phyloP scores from a whole-genome alignment of 2,329 filamentous ascomycete genomes.

The Colletotrichum endophyticum region DNA sequence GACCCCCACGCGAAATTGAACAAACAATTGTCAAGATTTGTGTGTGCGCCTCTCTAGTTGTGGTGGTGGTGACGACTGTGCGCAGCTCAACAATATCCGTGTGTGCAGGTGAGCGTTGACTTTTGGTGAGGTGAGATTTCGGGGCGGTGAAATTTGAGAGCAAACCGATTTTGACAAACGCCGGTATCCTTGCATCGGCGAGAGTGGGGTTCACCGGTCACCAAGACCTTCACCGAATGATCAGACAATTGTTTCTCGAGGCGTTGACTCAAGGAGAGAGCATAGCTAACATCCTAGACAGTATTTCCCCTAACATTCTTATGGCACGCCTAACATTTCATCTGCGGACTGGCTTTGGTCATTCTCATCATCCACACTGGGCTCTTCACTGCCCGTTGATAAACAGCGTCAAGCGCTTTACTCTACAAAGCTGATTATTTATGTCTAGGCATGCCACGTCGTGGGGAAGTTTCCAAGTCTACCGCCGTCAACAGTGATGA shows the following conservation, averaged over 20 bases:
- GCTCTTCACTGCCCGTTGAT: background rate
- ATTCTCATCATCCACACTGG: background rate
- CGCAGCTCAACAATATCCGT: constrained; percentile 8
- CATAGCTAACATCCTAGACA: background rate
- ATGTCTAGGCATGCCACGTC: constrained; percentile 28
- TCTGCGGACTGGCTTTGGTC: background rate
- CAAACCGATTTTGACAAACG: background rate
- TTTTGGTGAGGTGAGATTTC: background rate
- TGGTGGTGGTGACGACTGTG: background rate
- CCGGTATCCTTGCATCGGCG: background rate
- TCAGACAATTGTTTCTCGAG: background rate
- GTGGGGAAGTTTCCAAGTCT: constrained; percentile 61
- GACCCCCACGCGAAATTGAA: background rate
- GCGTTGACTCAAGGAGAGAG: background rate
- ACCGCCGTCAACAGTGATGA: constrained; percentile 68
- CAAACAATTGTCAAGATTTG: background rate
- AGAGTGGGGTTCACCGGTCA: background rate
- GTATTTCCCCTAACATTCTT: background rate
- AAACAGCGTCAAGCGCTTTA: background rate
- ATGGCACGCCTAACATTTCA: background rate
- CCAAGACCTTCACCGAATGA: background rate
- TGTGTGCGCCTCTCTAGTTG: background rate
- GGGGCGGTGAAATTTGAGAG: background rate
- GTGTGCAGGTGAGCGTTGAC: background rate
- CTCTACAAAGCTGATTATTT: background rate